Percentiles rank a stretch among this genome's conserved stretches.
Conservation (phyloP, 352 stramenopile species). For the Globisporangium heterothallicum region DNA sequence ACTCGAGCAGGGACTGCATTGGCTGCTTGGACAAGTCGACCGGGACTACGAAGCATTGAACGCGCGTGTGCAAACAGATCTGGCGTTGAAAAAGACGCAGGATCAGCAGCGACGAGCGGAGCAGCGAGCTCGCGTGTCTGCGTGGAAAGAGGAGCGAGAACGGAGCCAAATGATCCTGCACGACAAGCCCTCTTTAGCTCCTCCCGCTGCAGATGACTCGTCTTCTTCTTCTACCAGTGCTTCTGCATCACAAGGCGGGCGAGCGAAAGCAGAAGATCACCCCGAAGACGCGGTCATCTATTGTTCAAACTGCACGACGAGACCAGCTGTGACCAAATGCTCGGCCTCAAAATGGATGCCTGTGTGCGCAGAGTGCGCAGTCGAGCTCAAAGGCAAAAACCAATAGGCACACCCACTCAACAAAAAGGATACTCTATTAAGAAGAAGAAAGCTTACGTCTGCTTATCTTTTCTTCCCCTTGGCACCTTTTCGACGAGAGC, state of each 20-base stretch:
- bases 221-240: too few relatives aligned
- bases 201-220: background rate
- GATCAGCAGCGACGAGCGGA: slow-evolving; percentile 51
- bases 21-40: slow-evolving; percentile 68
- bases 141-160: slow-evolving; percentile 75
- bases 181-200: slow-evolving; percentile 27
- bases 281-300: slow-evolving; percentile 41
- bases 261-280: slow-evolving; percentile 15
- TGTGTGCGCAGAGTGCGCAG: slow-evolving; percentile 57
- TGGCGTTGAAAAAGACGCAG: slow-evolving; percentile 48
- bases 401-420: slow-evolving; percentile 5
- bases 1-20: slow-evolving; percentile 58
- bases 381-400: slow-evolving; percentile 35
- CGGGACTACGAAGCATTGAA: slow-evolving; percentile 39
- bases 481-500: slow-evolving; percentile 10
- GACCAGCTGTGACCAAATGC: slow-evolving; percentile 67
- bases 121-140: slow-evolving; percentile 53
- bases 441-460: too few relatives aligned
- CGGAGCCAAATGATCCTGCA: slow-evolving; percentile 48
- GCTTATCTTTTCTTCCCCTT: slow-evolving; percentile 18
- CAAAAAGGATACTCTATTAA: background rate
- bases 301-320: slow-evolving; percentile 53
- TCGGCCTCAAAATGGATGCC: slow-evolving; percentile 84
- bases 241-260: too few relatives aligned
- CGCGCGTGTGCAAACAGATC: slow-evolving; percentile 41